Conservation (phyloP, 2,329 filamentous ascomycete genomes). For the Stagonosporopsis rhizophila region DNA sequence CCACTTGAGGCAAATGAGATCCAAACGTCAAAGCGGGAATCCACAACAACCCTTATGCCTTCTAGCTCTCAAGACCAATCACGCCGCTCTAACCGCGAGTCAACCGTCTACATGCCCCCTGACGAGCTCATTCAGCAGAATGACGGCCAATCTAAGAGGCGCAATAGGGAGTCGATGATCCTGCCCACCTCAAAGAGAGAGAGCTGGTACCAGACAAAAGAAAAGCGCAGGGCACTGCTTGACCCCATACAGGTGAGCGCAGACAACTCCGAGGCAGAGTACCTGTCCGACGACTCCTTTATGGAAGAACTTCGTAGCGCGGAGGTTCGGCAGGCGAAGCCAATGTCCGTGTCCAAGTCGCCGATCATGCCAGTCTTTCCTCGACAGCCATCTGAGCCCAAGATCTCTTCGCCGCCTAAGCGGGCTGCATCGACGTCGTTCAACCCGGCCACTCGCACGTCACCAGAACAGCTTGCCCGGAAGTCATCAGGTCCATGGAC, state of each 20-base stretch:
- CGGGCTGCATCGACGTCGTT: slow-evolving; percentile 50
- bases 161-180: slow-evolving; percentile 41
- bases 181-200: slow-evolving; percentile 31
- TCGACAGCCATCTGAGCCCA: slow-evolving; percentile 34
- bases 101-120: slow-evolving; percentile 41
- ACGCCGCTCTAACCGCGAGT: slow-evolving; percentile 41
- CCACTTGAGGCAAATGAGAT: slow-evolving; percentile 20
- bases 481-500: slow-evolving; percentile 44
- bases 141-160: slow-evolving; percentile 28
- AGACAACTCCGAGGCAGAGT: slow-evolving; percentile 55
- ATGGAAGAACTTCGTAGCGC: slow-evolving; percentile 87
- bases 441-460: slow-evolving; percentile 30
- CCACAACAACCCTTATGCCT: slow-evolving; percentile 26
- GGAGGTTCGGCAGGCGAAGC: slow-evolving; percentile 82
- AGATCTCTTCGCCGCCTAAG: slow-evolving; percentile 32
- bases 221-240: slow-evolving; percentile 50
- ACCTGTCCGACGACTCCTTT: slow-evolving; percentile 77
- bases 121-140: slow-evolving; percentile 23
- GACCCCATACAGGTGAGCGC: slow-evolving; percentile 49
- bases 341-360: slow-evolving; percentile 76
- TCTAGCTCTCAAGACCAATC: slow-evolving; percentile 26
- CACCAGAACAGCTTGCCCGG: slow-evolving; percentile 38
- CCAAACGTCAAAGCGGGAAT: slow-evolving; percentile 16
- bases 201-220: slow-evolving; percentile 42
- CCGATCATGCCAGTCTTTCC: slow-evolving; percentile 73